A percentile compares a stretch with the other conserved stretches of the same genome.
phyloP scores from a whole-genome alignment of 371 early-diverging fungal genomes.

The Chytridium lagenaria region DNA sequence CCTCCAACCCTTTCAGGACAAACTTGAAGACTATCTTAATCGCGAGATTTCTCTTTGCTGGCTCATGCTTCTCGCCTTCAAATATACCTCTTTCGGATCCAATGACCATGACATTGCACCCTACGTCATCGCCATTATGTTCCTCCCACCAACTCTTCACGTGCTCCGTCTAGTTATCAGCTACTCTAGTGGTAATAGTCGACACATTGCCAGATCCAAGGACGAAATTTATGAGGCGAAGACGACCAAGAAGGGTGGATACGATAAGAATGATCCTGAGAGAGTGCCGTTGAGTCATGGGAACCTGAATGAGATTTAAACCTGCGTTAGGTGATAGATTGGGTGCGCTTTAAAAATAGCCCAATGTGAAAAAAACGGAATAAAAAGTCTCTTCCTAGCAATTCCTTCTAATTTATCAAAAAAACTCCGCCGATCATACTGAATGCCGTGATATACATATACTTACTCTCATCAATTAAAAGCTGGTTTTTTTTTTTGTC shows the following conservation, averaged over 20 bases:
- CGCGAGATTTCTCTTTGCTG: constrained; percentile 35
- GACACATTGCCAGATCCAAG: background rate
- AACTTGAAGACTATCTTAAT: constrained; percentile 34
- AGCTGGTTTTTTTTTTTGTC: no score
- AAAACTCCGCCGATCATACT: no score
- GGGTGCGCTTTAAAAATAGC: no score
- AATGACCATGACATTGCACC: background rate
- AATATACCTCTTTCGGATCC: constrained; percentile 13
- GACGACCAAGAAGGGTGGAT: background rate
- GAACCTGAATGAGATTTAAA: no score
- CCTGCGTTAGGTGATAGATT: no score
- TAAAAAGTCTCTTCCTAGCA: no score
- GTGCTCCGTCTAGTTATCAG: constrained; percentile 57
- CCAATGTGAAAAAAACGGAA: no score
- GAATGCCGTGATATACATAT: no score
- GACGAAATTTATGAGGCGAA: no score
- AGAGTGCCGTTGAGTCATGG: background rate
- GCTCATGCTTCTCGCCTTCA: constrained; percentile 28
- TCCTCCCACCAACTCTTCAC: constrained; percentile 31
- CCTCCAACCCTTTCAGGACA: constrained; percentile 28
- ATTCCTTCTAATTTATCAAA: no score
- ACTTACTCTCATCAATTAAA: no score
- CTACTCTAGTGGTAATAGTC: constrained; percentile 56
- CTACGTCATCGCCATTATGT: constrained; percentile 20
- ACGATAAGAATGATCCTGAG: background rate